Evolutionary conservation across 805 yeast species (phyloP).

Genomic region (Kodamaea jinghongensis): DNA sequence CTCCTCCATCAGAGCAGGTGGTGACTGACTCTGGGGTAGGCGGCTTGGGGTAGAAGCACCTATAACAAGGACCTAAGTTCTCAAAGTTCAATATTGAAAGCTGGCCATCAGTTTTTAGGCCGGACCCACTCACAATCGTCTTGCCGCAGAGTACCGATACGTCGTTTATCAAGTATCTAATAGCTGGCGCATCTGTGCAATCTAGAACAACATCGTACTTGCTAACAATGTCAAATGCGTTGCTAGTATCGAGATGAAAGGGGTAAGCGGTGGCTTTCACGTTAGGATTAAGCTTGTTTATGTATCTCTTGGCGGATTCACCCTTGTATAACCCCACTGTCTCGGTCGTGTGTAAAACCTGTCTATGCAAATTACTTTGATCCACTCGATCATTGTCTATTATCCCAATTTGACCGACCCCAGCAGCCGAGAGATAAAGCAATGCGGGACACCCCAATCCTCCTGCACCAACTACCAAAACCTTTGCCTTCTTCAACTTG

Average conservation of each 20-base stretch:
- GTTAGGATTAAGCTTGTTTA: constrained; percentile 62
- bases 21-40: constrained; percentile 82
- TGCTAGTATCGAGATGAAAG: constrained; percentile 47
- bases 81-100: constrained; percentile 68
- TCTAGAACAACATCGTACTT: constrained; percentile 78
- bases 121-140: constrained; percentile 88
- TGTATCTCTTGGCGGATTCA: constrained; percentile 65
- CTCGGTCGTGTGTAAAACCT: constrained; percentile 70
- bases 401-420: constrained; percentile 81
- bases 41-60: constrained; percentile 90
- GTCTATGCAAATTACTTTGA: constrained; percentile 82
- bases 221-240: constrained; percentile 62
- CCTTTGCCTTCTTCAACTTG: constrained; percentile 51
- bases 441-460: constrained; percentile 94
- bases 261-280: constrained; percentile 56
- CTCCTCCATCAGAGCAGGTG: constrained; percentile 91
- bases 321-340: constrained; percentile 71
- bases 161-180: constrained; percentile 85
- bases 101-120: constrained; percentile 90
- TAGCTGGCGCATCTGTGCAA: constrained; percentile 91
- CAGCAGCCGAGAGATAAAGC: constrained; percentile 81
- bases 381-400: constrained; percentile 88
- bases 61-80: constrained; percentile 80
- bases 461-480: constrained; percentile 91
- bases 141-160: constrained; percentile 65